phyloP scores from a whole-genome alignment of 164 flowering plant species.

The Malania oleifera region DNA sequence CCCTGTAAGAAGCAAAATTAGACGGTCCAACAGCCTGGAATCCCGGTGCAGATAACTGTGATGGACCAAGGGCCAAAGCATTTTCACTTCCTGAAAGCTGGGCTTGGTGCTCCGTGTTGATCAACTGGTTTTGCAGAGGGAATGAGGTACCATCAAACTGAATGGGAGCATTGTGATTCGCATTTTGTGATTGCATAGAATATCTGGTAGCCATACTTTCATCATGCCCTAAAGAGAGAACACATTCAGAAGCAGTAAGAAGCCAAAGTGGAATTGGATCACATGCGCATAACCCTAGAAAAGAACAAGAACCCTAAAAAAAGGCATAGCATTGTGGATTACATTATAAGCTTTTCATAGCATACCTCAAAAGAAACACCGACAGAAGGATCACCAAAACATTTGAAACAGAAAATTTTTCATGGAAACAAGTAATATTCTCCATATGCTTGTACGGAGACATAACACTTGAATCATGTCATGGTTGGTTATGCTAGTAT shows the following conservation, averaged over 20 bases:
- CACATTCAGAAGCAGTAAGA: background rate
- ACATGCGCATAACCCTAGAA: no score
- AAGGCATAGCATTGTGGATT: no score
- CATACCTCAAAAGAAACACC: background rate
- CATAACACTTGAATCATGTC: no score
- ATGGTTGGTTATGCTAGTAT: no score
- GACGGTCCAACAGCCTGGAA: constrained; percentile 38
- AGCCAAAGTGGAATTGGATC: no score
- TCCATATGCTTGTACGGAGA: no score
- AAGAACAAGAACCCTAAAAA: no score
- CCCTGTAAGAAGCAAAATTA: constrained; percentile 34
- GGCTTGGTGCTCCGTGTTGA: constrained; percentile 29
- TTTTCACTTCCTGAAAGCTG: constrained; percentile 38
- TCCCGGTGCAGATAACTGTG: constrained; percentile 41
- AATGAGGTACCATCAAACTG: constrained; percentile 44
- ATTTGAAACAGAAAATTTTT: no score
- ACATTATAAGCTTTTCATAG: no score
- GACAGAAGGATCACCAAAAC: no score
- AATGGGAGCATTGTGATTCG: constrained; percentile 32
- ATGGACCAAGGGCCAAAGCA: constrained; percentile 51
- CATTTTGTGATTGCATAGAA: constrained; percentile 36
- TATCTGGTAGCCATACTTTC: constrained; percentile 32
- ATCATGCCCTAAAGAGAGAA: constrained; percentile 31
- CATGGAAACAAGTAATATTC: no score
- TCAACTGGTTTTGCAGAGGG: constrained; percentile 38